phyloP scores from a whole-genome alignment of 805 yeast genomes.

The Candida xiaguanensis region DNA sequence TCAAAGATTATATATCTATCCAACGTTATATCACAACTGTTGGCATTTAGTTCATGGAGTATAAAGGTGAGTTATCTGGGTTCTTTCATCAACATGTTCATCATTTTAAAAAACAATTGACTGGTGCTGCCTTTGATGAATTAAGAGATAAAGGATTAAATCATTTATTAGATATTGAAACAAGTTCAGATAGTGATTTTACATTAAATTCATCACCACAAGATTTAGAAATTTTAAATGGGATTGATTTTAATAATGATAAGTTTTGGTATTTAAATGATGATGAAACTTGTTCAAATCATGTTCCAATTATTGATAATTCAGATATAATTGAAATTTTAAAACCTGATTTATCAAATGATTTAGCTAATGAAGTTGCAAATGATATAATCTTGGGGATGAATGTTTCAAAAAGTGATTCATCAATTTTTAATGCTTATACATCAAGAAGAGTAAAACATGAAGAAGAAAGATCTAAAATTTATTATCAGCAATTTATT shows the following conservation, averaged over 20 bases:
- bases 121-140: neutral
- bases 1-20: neutral
- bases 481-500: neutral
- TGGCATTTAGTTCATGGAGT: neutral
- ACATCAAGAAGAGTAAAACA: neutral
- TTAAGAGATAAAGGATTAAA: neutral
- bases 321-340: neutral
- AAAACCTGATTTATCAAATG: neutral
- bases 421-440: neutral
- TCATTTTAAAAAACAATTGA: neutral
- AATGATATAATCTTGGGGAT: too few species aligned
- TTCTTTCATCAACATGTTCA: neutral
- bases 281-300: neutral
- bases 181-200: slow-evolving; percentile 1
- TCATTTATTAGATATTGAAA: neutral
- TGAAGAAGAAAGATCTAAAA: neutral
- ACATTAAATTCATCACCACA: neutral
- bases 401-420: too few species aligned
- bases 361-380: neutral
- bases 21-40: neutral
- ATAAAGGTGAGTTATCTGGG: neutral
- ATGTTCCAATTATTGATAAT: neutral
- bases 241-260: neutral
- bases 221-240: neutral
- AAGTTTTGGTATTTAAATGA: neutral